These are phyloP conservation scores for Delonix regia DNA, from an alignment of 306 rosid genomes.

Conservation along the genomic window DNA sequence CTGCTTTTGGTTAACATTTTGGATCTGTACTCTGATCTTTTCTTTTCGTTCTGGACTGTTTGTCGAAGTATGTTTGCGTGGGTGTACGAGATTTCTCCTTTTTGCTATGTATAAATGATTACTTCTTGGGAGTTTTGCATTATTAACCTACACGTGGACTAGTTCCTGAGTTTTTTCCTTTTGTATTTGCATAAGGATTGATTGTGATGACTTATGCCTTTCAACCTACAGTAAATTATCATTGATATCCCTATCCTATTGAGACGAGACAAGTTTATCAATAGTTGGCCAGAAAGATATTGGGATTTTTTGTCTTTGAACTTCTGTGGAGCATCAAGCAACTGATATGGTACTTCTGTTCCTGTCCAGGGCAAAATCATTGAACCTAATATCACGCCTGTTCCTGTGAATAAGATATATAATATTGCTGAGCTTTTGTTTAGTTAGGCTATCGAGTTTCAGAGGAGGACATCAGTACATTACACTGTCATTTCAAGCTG, in stretches of 20 bases:
- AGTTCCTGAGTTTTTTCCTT: not conserved
- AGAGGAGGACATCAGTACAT: not conserved
- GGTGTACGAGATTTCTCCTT: not conserved
- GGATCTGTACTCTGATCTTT: slow-evolving; percentile 29
- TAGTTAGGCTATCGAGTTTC: not conserved
- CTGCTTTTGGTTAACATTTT: not conserved
- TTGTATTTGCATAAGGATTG: not conserved
- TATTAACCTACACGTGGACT: not conserved
- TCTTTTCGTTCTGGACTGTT: not conserved
- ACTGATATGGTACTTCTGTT: not conserved
- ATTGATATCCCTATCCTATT: not conserved
- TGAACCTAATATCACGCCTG: not conserved
- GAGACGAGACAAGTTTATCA: not conserved
- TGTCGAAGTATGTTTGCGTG: slow-evolving; percentile 12
- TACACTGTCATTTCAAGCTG: not conserved
- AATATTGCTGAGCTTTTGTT: not conserved
- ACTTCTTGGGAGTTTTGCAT: not conserved
- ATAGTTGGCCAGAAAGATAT: not conserved
- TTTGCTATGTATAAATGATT: not conserved
- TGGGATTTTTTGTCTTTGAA: not conserved
- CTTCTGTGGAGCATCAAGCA: not conserved
- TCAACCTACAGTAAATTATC: not conserved
- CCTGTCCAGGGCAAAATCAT: not conserved
- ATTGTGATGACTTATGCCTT: not conserved
- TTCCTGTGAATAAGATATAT: not conserved